These are phyloP conservation scores for Penicillium palitans DNA, from an alignment of 2,329 filamentous ascomycete genomes.

Conservation along the genomic window DNA sequence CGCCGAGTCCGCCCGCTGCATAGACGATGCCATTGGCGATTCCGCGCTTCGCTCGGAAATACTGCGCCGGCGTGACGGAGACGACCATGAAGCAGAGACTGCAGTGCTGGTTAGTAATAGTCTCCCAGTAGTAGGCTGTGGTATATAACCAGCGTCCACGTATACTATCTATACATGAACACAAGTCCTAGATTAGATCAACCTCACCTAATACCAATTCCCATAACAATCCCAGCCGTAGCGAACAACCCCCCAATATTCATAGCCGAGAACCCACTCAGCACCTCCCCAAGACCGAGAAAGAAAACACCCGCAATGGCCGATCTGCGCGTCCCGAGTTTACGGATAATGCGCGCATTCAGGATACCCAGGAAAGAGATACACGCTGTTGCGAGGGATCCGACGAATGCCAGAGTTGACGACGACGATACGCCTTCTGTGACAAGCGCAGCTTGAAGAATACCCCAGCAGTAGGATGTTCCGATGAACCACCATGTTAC, in stretches of 20 bases:
- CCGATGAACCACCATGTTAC: slow-evolving; percentile 60
- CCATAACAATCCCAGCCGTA: slow-evolving; percentile 50
- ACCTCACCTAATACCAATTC: slow-evolving; percentile 38
- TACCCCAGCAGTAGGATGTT: slow-evolving; percentile 60
- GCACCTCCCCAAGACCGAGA: slow-evolving; percentile 52
- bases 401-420: slow-evolving; percentile 60
- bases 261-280: slow-evolving; percentile 49
- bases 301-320: slow-evolving; percentile 53
- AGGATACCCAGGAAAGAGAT: slow-evolving; percentile 55
- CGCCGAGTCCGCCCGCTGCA: slow-evolving; percentile 55
- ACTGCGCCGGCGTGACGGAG: slow-evolving; percentile 55
- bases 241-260: slow-evolving; percentile 52
- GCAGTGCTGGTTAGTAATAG: background rate
- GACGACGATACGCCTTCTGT: slow-evolving; percentile 47
- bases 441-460: slow-evolving; percentile 61
- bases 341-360: slow-evolving; percentile 53
- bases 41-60: slow-evolving; percentile 56
- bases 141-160: background rate
- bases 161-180: background rate
- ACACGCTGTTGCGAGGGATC: slow-evolving; percentile 53
- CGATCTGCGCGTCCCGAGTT: slow-evolving; percentile 51
- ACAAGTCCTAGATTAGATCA: background rate
- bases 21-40: slow-evolving; percentile 54
- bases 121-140: no score
- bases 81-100: slow-evolving; percentile 48